A percentile compares a stretch with the other conserved stretches of the same genome.
Evolutionary conservation across 176 grass and related monocot species (phyloP).

Genomic region (Oryza meyeriana): DNA sequence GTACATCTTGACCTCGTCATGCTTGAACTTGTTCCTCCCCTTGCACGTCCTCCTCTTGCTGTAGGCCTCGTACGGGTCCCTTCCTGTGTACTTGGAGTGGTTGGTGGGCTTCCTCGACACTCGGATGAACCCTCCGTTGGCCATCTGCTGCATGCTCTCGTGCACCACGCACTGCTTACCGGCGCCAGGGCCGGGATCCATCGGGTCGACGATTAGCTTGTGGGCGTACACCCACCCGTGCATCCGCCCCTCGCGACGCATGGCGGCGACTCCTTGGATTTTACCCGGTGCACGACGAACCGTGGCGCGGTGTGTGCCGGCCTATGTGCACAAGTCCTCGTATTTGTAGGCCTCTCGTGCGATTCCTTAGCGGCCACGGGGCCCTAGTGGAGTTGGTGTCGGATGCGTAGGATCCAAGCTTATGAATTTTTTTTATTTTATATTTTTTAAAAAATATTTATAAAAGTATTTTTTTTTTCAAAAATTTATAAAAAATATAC

Average conservation of each 20-base stretch:
- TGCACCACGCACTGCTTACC: not conserved
- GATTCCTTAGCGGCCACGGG: not conserved
- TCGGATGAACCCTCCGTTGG: not conserved
- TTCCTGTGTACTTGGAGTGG: not conserved
- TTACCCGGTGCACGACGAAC: not conserved
- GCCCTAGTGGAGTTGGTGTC: not conserved
- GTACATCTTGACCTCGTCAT: conserved; percentile 23
- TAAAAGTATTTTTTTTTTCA: too few species aligned
- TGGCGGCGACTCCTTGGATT: not conserved
- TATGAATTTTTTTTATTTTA: too few species aligned
- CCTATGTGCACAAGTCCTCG: not conserved
- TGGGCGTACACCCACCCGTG: too few species aligned
- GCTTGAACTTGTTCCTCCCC: conserved; percentile 13
- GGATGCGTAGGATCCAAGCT: not conserved
- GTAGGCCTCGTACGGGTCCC: not conserved
- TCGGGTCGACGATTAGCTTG: not conserved
- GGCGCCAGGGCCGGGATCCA: not conserved
- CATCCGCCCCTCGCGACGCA: conserved; percentile 5
- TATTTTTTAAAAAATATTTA: too few species aligned
- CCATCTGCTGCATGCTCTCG: not conserved
- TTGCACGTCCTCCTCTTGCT: not conserved
- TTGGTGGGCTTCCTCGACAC: conserved; percentile 25
- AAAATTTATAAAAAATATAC: too few species aligned
- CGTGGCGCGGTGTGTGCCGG: not conserved
- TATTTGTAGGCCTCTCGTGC: not conserved